Evolutionary conservation across 805 yeast species (phyloP), one percentile per base, ranked within the genome.

Genomic region (Jamesozyma hellenica): DNA sequence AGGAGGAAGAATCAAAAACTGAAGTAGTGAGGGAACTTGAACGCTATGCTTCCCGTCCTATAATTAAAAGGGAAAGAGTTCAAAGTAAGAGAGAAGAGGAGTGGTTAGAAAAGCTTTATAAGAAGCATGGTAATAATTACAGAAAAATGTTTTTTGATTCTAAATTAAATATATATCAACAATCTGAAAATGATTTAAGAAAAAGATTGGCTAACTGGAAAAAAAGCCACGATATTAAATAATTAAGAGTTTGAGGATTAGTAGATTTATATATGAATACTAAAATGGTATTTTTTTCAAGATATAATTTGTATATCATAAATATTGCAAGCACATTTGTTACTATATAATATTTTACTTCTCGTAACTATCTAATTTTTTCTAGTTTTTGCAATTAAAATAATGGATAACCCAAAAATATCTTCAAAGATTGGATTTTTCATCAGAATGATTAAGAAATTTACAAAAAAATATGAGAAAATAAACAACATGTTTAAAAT

Each of bases 81-180:
- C 82, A 75, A 49, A 74, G 85, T 44, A 80, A 71, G 32, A 67
- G 95, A 50, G 97, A 92, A 60, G 63, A 61, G 34, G 81, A 72
- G 27, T 86, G 95, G 94, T 60, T 84, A 32, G 62, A 58, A 35
- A 61, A 61, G 18, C 66, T 92, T 30, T 70, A 78, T 43, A 75
- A 74, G 16, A 86, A 85, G 58, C 77, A 92, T 55, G 96, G 96
- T 14, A 94, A 86, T 48, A 81, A 92, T 58, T 87, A 78, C 57
- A 79, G 72, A 35, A 83, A 79, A 51, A 92, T 92, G 98, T 81
- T 77, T 58, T 82, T 94, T 83, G 98, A 92, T 60, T 75, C 74
- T 62, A 82, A 82, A 60, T 68, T 88, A 46, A 90, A 90, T 60
- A 73, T 79, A 2, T 74, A 71, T 61, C 96, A 88, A 64, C 86